phyloP scores from a whole-genome alignment of 805 yeast species.

The Saccharomycopsis olivae region DNA sequence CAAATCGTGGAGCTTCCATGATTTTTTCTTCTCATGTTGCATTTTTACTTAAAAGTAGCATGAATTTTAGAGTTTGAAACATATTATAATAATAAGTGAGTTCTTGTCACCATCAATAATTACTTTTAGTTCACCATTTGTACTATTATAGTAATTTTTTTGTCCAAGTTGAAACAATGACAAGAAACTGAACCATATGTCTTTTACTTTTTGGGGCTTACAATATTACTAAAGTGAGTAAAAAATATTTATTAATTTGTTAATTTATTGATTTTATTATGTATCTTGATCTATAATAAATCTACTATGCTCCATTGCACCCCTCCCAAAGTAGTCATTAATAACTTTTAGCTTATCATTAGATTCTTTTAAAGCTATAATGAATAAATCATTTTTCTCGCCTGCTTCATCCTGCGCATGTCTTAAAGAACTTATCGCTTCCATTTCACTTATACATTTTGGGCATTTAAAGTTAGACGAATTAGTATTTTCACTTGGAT shows the following conservation, averaged over 20 bases:
- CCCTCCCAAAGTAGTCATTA: conserved; percentile 78
- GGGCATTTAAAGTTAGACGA: conserved; percentile 47
- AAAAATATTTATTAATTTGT: not conserved
- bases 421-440: conserved; percentile 49
- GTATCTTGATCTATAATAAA: not conserved
- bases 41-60: too few relatives aligned
- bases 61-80: too few relatives aligned
- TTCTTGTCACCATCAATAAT: not conserved
- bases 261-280: not conserved
- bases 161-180: not conserved
- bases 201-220: not conserved
- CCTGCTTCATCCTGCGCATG: conserved; percentile 51
- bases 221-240: not conserved
- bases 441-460: conserved; percentile 59
- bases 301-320: conserved; percentile 49
- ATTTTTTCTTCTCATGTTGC: too few relatives aligned
- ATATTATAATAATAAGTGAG: too few relatives aligned
- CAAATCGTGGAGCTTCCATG: too few relatives aligned
- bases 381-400: conserved; percentile 53
- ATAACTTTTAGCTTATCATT: conserved; percentile 51
- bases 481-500: conserved; percentile 14
- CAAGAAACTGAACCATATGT: not conserved
- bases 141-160: too few relatives aligned
- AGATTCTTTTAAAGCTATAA: conserved; percentile 40
- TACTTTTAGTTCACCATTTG: not conserved